Percentiles rank a stretch among this genome's conserved stretches.
Conservation (phyloP, 257 asterid species). For the Cinchona pubescens region DNA sequence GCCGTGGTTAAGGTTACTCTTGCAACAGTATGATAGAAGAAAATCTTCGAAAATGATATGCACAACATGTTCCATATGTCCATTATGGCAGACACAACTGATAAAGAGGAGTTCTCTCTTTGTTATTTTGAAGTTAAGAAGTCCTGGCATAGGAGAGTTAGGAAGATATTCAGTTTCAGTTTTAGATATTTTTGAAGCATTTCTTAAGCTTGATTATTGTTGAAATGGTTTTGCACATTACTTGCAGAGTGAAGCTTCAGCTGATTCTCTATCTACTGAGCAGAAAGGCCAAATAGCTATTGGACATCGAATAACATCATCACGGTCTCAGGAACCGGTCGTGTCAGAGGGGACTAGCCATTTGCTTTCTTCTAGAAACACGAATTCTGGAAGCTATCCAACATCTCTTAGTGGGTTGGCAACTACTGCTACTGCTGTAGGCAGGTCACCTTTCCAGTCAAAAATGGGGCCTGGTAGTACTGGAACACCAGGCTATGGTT, state of each 20-base stretch:
- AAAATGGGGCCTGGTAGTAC: constrained; percentile 36
- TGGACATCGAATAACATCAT: constrained; percentile 38
- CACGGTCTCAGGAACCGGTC: constrained; percentile 45
- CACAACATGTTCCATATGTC: not conserved
- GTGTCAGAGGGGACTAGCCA: constrained; percentile 38
- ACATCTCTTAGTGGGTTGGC: constrained; percentile 36
- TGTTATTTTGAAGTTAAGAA: not conserved
- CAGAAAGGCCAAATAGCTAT: constrained; percentile 36
- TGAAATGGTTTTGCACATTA: not conserved
- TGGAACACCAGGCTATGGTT: constrained; percentile 37
- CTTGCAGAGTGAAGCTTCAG: constrained; percentile 50
- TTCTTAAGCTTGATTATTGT: not conserved
- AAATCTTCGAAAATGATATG: not conserved
- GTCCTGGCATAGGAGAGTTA: not conserved
- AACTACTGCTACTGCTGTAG: constrained; percentile 29
- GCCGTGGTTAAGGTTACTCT: not conserved
- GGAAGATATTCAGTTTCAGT: not conserved
- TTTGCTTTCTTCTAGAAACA: constrained; percentile 31
- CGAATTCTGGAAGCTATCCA: constrained; percentile 46
- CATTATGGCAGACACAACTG: not conserved
- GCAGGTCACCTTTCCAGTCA: constrained; percentile 39
- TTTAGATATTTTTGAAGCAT: not conserved
- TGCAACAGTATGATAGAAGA: not conserved
- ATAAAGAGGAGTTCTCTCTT: not conserved
- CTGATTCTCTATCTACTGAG: constrained; percentile 54